phyloP scores from a whole-genome alignment of 495 filamentous ascomycete species.

The Neurospora intermedia region DNA sequence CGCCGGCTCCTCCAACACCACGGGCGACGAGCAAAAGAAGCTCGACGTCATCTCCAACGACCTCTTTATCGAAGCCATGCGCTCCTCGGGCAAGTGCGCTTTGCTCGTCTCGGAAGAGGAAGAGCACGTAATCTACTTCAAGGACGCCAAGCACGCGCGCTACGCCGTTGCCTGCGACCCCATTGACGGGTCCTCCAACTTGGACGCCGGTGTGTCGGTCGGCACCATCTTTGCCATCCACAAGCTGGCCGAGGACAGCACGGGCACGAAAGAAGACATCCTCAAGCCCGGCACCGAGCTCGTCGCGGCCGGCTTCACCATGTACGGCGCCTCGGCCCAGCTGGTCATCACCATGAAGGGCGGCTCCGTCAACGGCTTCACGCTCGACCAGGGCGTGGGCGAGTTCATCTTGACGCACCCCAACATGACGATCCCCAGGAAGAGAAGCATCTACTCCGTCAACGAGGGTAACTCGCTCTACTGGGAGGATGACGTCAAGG shows the following conservation, averaged over 20 bases:
- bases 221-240: slow-evolving; percentile 97
- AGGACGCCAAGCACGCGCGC: slow-evolving; percentile 65
- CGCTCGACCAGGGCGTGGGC: slow-evolving; percentile 86
- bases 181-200: slow-evolving; percentile 94
- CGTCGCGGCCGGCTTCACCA: slow-evolving; percentile 92
- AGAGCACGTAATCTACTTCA: slow-evolving; percentile 80
- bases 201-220: slow-evolving; percentile 95
- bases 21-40: slow-evolving; percentile 98
- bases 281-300: slow-evolving; percentile 82
- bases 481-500: slow-evolving; percentile 83
- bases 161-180: slow-evolving; percentile 97
- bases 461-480: slow-evolving; percentile 97
- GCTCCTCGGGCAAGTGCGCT: slow-evolving; percentile 76
- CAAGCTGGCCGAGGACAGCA: slow-evolving; percentile 64
- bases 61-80: slow-evolving; percentile 90
- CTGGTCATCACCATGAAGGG: slow-evolving; percentile 95
- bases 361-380: slow-evolving; percentile 91
- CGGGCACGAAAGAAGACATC: slow-evolving; percentile 67
- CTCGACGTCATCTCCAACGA: slow-evolving; percentile 98
- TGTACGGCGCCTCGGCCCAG: slow-evolving; percentile 96
- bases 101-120: slow-evolving; percentile 88
- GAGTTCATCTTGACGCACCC: slow-evolving; percentile 99
- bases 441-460: slow-evolving; percentile 86
- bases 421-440: slow-evolving; percentile 74
- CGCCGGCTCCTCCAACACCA: slow-evolving; percentile 87